Evolutionary conservation across 495 filamentous ascomycete genomes (phyloP).

Genomic region (Massariosphaeria phaeospora): DNA sequence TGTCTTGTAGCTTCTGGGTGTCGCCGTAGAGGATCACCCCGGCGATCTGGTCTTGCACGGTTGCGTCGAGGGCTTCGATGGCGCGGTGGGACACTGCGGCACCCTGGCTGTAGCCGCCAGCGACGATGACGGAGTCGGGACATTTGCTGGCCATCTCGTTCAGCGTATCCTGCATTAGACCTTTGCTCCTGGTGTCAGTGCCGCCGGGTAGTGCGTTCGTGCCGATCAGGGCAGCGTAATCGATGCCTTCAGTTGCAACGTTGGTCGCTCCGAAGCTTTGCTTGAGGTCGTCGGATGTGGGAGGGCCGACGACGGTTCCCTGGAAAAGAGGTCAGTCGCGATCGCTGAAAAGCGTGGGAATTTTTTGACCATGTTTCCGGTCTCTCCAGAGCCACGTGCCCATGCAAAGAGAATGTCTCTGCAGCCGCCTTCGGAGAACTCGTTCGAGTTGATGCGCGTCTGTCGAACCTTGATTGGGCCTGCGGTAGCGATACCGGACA

Average conservation of each 20-base stretch:
- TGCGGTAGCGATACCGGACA: slow-evolving; percentile 8
- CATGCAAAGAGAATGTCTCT: slow-evolving; percentile 50
- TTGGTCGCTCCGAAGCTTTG: slow-evolving; percentile 39
- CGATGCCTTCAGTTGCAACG: slow-evolving; percentile 38
- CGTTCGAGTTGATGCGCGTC: slow-evolving; percentile 39
- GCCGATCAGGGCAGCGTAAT: slow-evolving; percentile 37
- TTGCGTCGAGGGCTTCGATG: slow-evolving; percentile 41
- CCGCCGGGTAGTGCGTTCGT: slow-evolving; percentile 40
- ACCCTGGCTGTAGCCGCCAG: slow-evolving; percentile 47
- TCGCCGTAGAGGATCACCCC: slow-evolving; percentile 55
- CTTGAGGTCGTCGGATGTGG: slow-evolving; percentile 41
- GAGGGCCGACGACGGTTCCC: slow-evolving; percentile 44
- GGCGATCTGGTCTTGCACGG: slow-evolving; percentile 47
- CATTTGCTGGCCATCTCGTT: slow-evolving; percentile 18
- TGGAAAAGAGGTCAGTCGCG: too few species aligned
- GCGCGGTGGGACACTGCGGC: slow-evolving; percentile 52
- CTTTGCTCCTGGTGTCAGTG: slow-evolving; percentile 42
- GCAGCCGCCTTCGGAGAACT: slow-evolving; percentile 45
- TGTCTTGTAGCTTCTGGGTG: slow-evolving; percentile 50
- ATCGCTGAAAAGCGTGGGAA: too few species aligned
- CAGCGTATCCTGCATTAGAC: slow-evolving; percentile 32
- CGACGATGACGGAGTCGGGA: slow-evolving; percentile 19
- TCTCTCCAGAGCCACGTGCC: slow-evolving; percentile 49
- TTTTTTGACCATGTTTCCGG: slow-evolving; percentile 52
- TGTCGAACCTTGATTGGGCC: slow-evolving; percentile 21